phyloP scores from a whole-genome alignment of 2,329 filamentous ascomycete genomes.

The Fusarium nygamai region DNA sequence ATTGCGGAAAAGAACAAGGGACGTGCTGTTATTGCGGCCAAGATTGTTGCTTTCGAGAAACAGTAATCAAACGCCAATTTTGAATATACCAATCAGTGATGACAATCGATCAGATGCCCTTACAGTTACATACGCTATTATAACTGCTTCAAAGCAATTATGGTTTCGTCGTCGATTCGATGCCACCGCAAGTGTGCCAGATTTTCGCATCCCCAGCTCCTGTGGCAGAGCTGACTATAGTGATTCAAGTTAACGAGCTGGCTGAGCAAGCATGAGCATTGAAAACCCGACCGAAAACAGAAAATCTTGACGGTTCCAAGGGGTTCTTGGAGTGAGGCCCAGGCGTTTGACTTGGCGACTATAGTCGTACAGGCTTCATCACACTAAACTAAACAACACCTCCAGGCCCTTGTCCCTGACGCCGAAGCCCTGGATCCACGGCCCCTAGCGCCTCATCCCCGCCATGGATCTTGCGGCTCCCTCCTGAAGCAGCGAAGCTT shows the following conservation, averaged over 20 bases:
- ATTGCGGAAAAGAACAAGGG: conserved; percentile 10
- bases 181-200: conserved; percentile 23
- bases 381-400: conserved; percentile 33
- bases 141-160: conserved; percentile 23
- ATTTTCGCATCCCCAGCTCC: not conserved
- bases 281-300: conserved; percentile 3
- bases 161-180: conserved; percentile 29
- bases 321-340: conserved; percentile 24
- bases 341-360: conserved; percentile 43
- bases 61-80: conserved; percentile 28
- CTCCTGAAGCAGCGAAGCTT: conserved; percentile 33
- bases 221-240: not conserved
- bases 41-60: conserved; percentile 16
- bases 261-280: conserved; percentile 15
- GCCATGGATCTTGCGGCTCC: conserved; percentile 46
- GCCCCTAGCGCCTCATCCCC: conserved; percentile 40
- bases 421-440: conserved; percentile 32
- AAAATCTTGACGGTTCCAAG: conserved; percentile 23
- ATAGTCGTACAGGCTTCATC: conserved; percentile 34
- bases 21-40: conserved; percentile 9
- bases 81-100: conserved; percentile 24
- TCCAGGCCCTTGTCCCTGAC: conserved; percentile 32
- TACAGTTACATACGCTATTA: conserved; percentile 19
- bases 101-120: not conserved
- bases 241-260: conserved; percentile 17